A percentile compares a stretch with the other conserved stretches of the same genome.
These are phyloP conservation scores for Salinomyces thailandicus DNA, from an alignment of 2,329 filamentous ascomycete species.

Conservation along the genomic window DNA sequence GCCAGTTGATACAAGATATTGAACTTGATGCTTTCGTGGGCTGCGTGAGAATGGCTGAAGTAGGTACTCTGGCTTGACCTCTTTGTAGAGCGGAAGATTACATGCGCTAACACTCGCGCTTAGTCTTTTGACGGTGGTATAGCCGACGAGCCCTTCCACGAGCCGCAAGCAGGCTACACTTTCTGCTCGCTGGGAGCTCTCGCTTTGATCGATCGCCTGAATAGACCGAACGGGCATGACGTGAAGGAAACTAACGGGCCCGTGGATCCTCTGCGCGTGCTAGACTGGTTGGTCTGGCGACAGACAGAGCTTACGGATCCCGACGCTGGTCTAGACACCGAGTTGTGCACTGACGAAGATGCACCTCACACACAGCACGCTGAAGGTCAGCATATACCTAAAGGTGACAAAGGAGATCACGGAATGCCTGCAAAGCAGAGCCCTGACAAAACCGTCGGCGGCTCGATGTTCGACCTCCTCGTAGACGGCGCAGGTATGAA, in stretches of 20 bases:
- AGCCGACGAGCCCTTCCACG: slow-evolving; percentile 64
- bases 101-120: neutral
- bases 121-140: slow-evolving; percentile 80
- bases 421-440: neutral
- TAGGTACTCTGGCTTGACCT: slow-evolving; percentile 16
- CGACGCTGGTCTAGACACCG: slow-evolving; percentile 32
- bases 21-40: slow-evolving; percentile 57
- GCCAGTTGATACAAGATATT: slow-evolving; percentile 57
- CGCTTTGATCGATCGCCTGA: slow-evolving; percentile 58
- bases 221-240: slow-evolving; percentile 9
- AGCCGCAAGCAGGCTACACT: slow-evolving; percentile 83
- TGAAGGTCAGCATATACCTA: slow-evolving; percentile 1
- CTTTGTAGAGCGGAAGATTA: neutral
- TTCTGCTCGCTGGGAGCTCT: slow-evolving; percentile 79
- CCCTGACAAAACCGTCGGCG: slow-evolving; percentile 14
- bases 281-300: slow-evolving; percentile 39
- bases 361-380: slow-evolving; percentile 3
- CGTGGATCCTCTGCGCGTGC: slow-evolving; percentile 26
- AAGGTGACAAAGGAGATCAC: neutral
- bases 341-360: slow-evolving; percentile 16
- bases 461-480: slow-evolving; percentile 4
- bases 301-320: slow-evolving; percentile 32
- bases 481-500: slow-evolving; percentile 58
- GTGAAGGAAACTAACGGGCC: neutral
- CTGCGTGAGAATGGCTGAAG: slow-evolving; percentile 56